A percentile compares a stretch with the other conserved stretches of the same genome.
Conservation (phyloP, 2,329 filamentous ascomycete genomes). For the Hortaea sp. region DNA sequence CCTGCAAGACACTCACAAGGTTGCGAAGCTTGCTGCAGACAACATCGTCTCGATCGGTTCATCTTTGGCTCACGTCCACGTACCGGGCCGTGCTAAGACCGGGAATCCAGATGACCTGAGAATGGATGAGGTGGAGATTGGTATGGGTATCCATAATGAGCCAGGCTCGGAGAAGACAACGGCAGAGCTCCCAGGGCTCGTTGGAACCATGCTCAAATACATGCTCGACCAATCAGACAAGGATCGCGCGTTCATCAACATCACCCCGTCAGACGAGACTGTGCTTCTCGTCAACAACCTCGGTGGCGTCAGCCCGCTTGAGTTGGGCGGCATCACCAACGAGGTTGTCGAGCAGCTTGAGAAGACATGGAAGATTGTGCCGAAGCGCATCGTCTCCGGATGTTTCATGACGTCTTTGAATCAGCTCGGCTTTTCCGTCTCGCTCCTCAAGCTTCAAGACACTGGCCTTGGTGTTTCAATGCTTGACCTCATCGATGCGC, state of each 20-base stretch:
- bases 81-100: constrained; percentile 60
- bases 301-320: constrained; percentile 61
- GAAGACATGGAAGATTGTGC: constrained; percentile 48
- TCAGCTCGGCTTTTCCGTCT: constrained; percentile 61
- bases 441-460: constrained; percentile 53
- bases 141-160: constrained; percentile 66
- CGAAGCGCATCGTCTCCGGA: constrained; percentile 51
- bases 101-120: constrained; percentile 51
- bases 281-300: constrained; percentile 68
- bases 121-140: constrained; percentile 53
- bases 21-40: constrained; percentile 60
- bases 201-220: constrained; percentile 54
- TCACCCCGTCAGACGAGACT: constrained; percentile 51
- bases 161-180: constrained; percentile 31
- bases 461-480: constrained; percentile 52
- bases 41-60: constrained; percentile 81
- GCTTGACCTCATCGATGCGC: constrained; percentile 58
- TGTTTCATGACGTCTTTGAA: constrained; percentile 67
- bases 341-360: constrained; percentile 54
- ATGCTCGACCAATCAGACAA: constrained; percentile 52
- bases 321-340: constrained; percentile 62
- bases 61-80: constrained; percentile 83
- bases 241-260: constrained; percentile 59
- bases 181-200: constrained; percentile 32
- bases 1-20: constrained; percentile 60